Evolutionary conservation across 1,139 yeast genomes (phyloP), one percentile per base, ranked within the genome.

Genomic region (Kluyveromyces sp.): DNA sequence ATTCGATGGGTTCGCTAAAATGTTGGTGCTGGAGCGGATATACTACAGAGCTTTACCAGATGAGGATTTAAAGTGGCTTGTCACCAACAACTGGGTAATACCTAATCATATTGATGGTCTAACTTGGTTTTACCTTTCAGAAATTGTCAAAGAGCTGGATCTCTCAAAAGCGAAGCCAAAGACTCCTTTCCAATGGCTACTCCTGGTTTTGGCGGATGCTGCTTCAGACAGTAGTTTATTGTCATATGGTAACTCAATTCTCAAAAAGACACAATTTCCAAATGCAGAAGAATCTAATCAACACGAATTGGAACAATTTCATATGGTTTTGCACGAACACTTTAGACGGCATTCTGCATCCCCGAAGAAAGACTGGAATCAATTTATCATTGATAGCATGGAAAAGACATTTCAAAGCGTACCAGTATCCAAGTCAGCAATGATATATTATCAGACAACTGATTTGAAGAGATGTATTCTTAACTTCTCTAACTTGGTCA

Each of bases 281-380:
- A 63, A 55, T 31, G 75, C 80, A 2, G 58, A 66, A 4, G 70
- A 71, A 39, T 16, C 57, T 1, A 74, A 73, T 49, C 55, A 60
- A 57, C 18, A 56, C 48, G 45, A 59, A 56, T 41, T 63, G 52
- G 58, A 65, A 61, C 55, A 64, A 50, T 56, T 63, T 33, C 56
- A 53, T 39, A 25, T 50, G 1, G 52, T 57, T 26, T 45, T 61
- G 36, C 56, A 56, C 18, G 41, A 48, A 29, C 57, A 53, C 40
- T 56, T 60, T 39, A 45, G 42, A 36, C 46, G 31, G 16, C 32
- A 20, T 34, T 39, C 25, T 17, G 26, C 36, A 4, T 38, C 32
- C 4, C 36, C 38, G 18, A 49, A 47, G 12, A 20, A 43, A 3
- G 45, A 54, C 7, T 63, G 66, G 66, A 46, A 55, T 17, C 26